Base-by-base conservation (phyloP, 2,329 filamentous ascomycete genomes). In the Hypoxylon sp. region DNA sequence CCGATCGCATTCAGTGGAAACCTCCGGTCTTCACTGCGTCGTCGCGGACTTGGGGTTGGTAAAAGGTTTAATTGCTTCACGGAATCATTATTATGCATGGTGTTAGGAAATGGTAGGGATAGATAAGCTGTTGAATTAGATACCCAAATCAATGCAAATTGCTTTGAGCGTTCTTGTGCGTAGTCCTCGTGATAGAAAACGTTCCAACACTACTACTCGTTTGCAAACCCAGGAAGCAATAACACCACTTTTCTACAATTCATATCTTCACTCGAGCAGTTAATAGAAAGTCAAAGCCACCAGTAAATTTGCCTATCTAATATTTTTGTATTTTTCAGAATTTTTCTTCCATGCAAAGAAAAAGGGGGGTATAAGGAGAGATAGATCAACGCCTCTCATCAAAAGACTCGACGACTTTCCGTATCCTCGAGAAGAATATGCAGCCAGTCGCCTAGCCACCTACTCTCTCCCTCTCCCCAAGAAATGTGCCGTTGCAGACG, bases 41-140 rank as follows among this genome's bases (percentile, higher is more conserved):
- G 13, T 93, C 90, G 73, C 88, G 95, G 74, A 98, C 95, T 11
- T 98, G 96, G 96, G 97, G 95, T 68, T 98, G 95, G 95, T 98
- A 84, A 72, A 61, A 22, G 13, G 57, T 55, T 58, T 30, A 13
- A 7, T 50, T 27, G 30, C 6, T 17, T 54, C 1, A 6, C 2
- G 17, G 20, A 4, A n/a, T 44, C 17, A 2, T 55, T 17, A 13
- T 60, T 8, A 25, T 48, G 13, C 40, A 30, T 31, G 10, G 14
- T 14, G 22, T 63, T 27, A 30, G 27, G 25, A 44, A 49, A 20
- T 2, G 31, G 20, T 20, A 20, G 20, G 37, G 11, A 20, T 25
- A 17, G 6, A 37, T 56, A 35, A 22, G 6, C 2, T 35, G 14
- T 25, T 62, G 37, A 40, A 37, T 61, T 49, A 69, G 64, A 69